Evolutionary conservation across 2,329 filamentous ascomycete species (phyloP).

Genomic region (Paraphoma chrysanthemicola): DNA sequence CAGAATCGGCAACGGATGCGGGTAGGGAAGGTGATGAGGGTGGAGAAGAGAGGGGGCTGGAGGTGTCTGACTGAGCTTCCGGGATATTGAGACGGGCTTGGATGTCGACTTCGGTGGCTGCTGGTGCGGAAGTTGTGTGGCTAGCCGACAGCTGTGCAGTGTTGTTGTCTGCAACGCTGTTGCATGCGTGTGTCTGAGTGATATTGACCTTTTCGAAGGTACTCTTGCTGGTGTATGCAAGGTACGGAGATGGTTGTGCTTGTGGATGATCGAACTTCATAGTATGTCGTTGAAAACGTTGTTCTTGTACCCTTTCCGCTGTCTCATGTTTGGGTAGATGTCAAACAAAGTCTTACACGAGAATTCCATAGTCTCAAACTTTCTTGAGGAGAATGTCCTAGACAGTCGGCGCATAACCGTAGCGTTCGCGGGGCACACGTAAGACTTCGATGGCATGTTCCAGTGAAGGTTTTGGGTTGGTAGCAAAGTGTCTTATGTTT

Average conservation of each 20-base stretch:
- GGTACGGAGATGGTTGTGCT: background rate
- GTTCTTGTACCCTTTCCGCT: background rate
- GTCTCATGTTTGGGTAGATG: background rate
- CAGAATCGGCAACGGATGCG: background rate
- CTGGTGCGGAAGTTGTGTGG: background rate
- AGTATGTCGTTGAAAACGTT: no score
- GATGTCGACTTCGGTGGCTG: background rate
- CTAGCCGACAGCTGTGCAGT: background rate
- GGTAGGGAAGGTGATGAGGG: background rate
- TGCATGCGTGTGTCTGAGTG: no score
- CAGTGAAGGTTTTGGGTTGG: no score
- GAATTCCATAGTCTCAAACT: background rate
- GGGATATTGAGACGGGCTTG: background rate
- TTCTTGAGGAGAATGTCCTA: background rate
- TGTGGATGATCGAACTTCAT: background rate
- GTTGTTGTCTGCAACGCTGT: background rate
- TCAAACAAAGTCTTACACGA: background rate
- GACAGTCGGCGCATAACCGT: background rate
- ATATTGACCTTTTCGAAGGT: no score
- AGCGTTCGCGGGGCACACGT: background rate
- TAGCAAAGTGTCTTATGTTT: no score
- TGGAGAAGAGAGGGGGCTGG: background rate
- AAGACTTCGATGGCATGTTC: background rate
- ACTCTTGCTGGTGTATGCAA: no score
- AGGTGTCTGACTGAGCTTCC: background rate